Evolutionary conservation across 768 basidiomycete genomes (phyloP).

Genomic region (Austroboletus festivus): DNA sequence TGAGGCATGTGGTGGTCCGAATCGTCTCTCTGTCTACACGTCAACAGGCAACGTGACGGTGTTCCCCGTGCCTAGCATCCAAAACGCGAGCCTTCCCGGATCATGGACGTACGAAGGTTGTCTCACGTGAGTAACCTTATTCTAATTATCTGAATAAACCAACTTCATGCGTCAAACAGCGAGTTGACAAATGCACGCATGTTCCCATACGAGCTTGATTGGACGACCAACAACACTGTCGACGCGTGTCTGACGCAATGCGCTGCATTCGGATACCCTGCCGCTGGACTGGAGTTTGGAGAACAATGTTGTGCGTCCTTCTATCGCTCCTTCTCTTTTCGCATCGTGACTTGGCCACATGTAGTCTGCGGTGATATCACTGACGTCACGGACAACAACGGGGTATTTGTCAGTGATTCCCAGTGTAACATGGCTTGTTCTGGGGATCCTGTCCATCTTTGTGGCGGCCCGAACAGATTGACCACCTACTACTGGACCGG

Average conservation of each 20-base stretch:
- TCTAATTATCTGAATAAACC: background rate
- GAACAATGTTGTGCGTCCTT: conserved; percentile 19
- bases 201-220: conserved; percentile 60
- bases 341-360: background rate
- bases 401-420: conserved; percentile 30
- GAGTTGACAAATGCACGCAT: conserved; percentile 45
- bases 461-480: conserved; percentile 57
- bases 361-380: too few relatives aligned
- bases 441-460: conserved; percentile 67
- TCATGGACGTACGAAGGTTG: conserved; percentile 68
- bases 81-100: conserved; percentile 58
- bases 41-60: conserved; percentile 47
- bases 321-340: background rate
- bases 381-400: conserved; percentile 43
- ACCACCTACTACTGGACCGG: conserved; percentile 55
- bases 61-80: conserved; percentile 55
- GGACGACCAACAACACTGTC: conserved; percentile 60
- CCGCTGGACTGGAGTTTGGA: conserved; percentile 66
- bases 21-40: conserved; percentile 68
- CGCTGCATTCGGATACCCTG: conserved; percentile 66
- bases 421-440: conserved; percentile 55
- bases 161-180: conserved; percentile 29
- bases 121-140: conserved; percentile 44
- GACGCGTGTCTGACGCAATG: conserved; percentile 66
- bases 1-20: conserved; percentile 71